Base-by-base conservation (phyloP, 768 basidiomycete genomes). In the Lactarius psammicola region DNA sequence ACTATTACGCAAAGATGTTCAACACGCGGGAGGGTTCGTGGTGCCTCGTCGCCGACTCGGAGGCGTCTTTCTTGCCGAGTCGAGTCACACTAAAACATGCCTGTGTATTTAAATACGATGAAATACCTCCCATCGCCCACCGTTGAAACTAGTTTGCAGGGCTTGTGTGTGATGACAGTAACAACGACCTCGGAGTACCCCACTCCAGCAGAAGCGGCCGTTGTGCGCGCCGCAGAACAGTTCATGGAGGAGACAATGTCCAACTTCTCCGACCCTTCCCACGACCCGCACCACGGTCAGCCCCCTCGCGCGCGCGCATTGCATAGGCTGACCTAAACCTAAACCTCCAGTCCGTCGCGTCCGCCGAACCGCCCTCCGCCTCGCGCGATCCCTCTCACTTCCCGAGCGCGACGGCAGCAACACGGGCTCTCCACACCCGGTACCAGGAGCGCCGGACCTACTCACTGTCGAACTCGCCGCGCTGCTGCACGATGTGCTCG, bases 401-500 rank as follows among this genome's bases (percentile, higher is more conserved):
- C n/a, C 49, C 49, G 2, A 15, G 15, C 40, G 2, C 20, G 53
- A 31, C 30, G 53, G 8, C 30, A 53, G 26, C n/a, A 13, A 26
- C 36, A 17, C 8, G 18, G 9, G 40, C 40, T 0, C 58, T n/a
- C n/a, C n/a, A n/a, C n/a, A n/a, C n/a, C n/a, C n/a, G n/a, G n/a
- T n/a, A n/a, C n/a, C n/a, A n/a, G n/a, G n/a, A 30, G 13, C 76
- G 49, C 86, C 87, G 2, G 91, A 95, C 77, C 75, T 94, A 1
- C 77, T 95, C 26, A 82, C 86, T 6, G 83, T 95, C 28, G 94
- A 95, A 75, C 78, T 95, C 56, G 88, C 90, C 34, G 89, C 94
- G n/a, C 82, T 96, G 44, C 83, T 95, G 54, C 94, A 95, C 72
- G 94, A 96, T 75, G 82, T 94, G 49, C 78, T 92, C 38, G 91